Conservation (phyloP, 768 basidiomycete species). For the Inosperma sp. region DNA sequence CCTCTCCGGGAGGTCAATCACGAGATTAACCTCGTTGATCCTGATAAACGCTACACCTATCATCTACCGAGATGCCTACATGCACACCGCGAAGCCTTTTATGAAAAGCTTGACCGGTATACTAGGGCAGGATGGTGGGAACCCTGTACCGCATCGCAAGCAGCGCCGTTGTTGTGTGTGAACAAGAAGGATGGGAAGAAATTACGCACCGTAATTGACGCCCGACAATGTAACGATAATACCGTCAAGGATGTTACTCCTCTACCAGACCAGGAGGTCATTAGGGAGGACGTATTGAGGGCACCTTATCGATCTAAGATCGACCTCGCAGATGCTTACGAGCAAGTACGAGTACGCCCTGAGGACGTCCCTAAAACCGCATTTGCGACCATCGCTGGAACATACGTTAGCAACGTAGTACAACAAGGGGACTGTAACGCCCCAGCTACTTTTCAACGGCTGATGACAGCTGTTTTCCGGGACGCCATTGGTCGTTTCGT, state of each 20-base stretch:
- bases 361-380: conserved; percentile 31
- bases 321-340: conserved; percentile 39
- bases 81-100: conserved; percentile 20
- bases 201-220: no score
- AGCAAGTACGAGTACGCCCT: conserved; percentile 34
- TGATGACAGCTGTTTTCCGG: conserved; percentile 41
- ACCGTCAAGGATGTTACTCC: no score
- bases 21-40: conserved; percentile 24
- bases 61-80: conserved; percentile 25
- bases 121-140: conserved; percentile 18
- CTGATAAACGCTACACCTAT: conserved; percentile 20
- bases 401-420: conserved; percentile 36
- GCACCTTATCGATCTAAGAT: conserved; percentile 38
- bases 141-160: conserved; percentile 25
- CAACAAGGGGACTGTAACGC: conserved; percentile 46
- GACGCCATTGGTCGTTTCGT: conserved; percentile 35
- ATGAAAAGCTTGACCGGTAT: conserved; percentile 20
- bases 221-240: no score
- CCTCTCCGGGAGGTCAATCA: conserved; percentile 26
- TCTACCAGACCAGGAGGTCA: no score
- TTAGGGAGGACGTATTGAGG: no score
- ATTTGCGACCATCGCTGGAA: conserved; percentile 35
- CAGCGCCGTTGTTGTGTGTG: conserved; percentile 22
- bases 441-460: conserved; percentile 40
- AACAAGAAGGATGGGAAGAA: no score